Conservation (phyloP, 2,329 filamentous ascomycete genomes). For the Beauveria caledonica region DNA sequence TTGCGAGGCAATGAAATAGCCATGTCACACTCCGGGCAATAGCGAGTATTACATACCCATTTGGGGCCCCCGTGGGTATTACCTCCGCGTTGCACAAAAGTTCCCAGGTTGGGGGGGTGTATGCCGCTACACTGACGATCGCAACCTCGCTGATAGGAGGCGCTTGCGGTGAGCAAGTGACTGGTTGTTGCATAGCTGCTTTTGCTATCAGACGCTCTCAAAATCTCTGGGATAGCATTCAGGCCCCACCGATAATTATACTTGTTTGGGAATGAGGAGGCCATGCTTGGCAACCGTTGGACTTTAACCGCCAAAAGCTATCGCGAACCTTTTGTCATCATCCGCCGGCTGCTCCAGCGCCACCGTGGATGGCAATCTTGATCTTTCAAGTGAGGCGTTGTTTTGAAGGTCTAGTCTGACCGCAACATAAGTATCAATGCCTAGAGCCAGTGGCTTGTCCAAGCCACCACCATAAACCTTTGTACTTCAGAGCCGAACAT, state of each 20-base stretch:
- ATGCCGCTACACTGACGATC: neutral
- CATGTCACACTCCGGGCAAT: neutral
- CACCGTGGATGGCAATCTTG: neutral
- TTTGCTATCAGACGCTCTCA: no score
- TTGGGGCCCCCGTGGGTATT: neutral
- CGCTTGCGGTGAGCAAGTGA: neutral
- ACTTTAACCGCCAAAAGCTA: neutral
- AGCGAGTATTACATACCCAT: neutral
- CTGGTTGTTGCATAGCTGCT: neutral
- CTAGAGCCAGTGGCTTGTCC: neutral
- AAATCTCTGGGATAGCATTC: neutral
- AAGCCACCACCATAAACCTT: neutral
- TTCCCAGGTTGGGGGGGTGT: neutral
- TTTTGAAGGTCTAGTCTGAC: neutral
- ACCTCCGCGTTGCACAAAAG: slow-evolving; percentile 8
- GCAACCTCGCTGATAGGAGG: neutral
- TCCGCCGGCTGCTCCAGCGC: neutral
- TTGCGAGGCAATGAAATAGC: neutral
- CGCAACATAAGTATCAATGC: neutral
- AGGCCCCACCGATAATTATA: neutral
- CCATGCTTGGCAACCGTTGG: neutral
- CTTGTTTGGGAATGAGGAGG: neutral
- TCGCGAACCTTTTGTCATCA: neutral
- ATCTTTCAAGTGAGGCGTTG: neutral
- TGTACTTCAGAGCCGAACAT: neutral